Conservation (phyloP, 2,329 filamentous ascomycete species). For the Cladosporium colombiae region DNA sequence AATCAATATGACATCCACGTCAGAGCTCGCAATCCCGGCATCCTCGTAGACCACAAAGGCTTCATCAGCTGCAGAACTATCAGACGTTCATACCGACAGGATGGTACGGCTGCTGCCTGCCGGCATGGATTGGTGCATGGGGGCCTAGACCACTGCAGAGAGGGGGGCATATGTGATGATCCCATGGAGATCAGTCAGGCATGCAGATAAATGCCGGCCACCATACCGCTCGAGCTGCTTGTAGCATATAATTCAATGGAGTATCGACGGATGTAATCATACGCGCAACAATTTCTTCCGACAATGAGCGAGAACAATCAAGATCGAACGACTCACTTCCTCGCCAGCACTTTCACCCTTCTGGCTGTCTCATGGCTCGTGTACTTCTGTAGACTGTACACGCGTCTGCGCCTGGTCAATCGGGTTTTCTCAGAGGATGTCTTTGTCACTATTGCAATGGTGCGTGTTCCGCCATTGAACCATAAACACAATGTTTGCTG, state of each 20-base stretch:
- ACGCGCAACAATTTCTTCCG: background rate
- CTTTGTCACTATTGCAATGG: constrained; percentile 1
- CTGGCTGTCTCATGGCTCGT: constrained; percentile 6
- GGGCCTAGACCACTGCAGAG: background rate
- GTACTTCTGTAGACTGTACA: background rate
- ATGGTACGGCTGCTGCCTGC: background rate
- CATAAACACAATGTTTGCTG: background rate
- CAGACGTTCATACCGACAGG: background rate
- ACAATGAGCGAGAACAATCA: background rate
- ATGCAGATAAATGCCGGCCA: background rate
- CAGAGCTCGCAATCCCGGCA: background rate
- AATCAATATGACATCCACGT: background rate
- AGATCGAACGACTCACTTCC: background rate
- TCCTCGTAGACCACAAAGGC: background rate
- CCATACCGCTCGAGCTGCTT: background rate
- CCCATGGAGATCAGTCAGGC: background rate
- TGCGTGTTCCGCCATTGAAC: background rate
- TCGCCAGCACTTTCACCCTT: constrained; percentile 4
- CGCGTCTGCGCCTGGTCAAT: background rate
- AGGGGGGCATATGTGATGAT: background rate
- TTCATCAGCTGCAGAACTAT: background rate
- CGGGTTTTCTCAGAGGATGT: background rate
- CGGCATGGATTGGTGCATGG: background rate
- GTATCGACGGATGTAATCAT: background rate
- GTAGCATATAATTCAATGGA: background rate